Base-by-base conservation (phyloP, 2,329 filamentous ascomycete species). In the Shiraia bambusicola region DNA sequence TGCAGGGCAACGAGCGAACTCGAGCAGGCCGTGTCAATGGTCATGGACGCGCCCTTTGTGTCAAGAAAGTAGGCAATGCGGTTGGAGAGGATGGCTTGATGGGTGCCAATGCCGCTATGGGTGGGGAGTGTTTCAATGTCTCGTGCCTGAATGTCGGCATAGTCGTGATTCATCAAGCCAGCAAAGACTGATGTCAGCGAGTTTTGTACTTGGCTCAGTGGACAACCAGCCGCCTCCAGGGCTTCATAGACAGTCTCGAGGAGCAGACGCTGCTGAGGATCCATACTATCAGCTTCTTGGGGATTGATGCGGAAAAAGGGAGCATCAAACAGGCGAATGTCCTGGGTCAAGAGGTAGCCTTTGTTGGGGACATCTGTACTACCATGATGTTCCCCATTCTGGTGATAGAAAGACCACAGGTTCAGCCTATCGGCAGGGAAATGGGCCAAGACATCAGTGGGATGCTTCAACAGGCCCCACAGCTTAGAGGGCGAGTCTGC, bases 1-100 rank as follows among this genome's bases (percentile, higher is more conserved):
- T 65, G 65, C 31, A 56, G 49, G 9, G 54, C 69, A 28, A 37
- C 63, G 16, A 71, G 34, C 26, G 55, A 60, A 0, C 56, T 58
- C 0, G 67, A 70, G 34, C 69, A 72, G 1, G 64, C 69, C 1
- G 70, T 72, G 26, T 72, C 68, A 9, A 71, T 37, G 4, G 65
- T 67, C 22, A 72, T 59, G 15, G 61, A 63, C 1, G n/a, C n/a
- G n/a, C n/a, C n/a, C n/a, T n/a, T n/a, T n/a, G n/a, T n/a, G n/a
- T n/a, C n/a, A n/a, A n/a, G n/a, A n/a, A 69, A 66, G 43, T 69
- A 67, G 1, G 62, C 66, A 1, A 72, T 19, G 0, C 69, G 61
- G 27, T 72, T 71, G 1, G 65, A 54, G 1, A 70, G 17, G 36
- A 72, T 65, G 3, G 37, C 30, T 1, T 26, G 34, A 2, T 33